Evolutionary conservation across 2,329 filamentous ascomycete genomes (phyloP).

Genomic region (Lojkania enalia): DNA sequence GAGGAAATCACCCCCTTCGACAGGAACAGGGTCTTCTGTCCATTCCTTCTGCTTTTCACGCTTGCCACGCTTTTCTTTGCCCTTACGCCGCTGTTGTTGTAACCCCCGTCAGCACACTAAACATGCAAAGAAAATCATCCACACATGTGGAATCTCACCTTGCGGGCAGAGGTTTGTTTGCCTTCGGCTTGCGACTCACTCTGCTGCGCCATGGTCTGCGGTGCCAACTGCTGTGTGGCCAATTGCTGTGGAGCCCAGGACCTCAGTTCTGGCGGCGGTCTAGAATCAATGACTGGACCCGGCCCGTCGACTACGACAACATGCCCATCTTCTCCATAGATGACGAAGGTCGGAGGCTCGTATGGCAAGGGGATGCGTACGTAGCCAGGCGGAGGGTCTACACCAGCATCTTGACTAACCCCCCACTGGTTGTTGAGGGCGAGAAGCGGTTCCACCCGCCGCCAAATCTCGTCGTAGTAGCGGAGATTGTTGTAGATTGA

Average conservation of each 20-base stretch:
- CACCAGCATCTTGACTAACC: not conserved
- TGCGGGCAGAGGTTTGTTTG: no score
- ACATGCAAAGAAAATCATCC: no score
- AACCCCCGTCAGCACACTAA: no score
- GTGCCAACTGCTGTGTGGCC: no score
- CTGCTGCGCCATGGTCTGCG: no score
- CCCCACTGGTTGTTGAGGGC: not conserved
- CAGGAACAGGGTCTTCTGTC: not conserved
- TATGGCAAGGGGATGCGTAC: constrained; percentile 23
- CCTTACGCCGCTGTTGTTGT: not conserved
- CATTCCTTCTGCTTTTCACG: not conserved
- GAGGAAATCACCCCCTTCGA: constrained; percentile 1
- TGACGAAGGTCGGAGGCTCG: constrained; percentile 29
- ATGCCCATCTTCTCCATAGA: constrained; percentile 26
- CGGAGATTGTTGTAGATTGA: constrained; percentile 17
- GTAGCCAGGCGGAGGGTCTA: not conserved
- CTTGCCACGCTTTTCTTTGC: no score
- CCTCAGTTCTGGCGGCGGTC: not conserved
- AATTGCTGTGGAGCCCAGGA: not conserved
- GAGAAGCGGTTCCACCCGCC: not conserved
- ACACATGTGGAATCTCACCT: no score
- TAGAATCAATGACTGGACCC: not conserved
- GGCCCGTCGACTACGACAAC: constrained; percentile 29
- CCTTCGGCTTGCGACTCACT: no score
- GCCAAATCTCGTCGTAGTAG: not conserved